Percentiles rank a stretch among this genome's conserved stretches.
Conservation (phyloP, 768 basidiomycete species). For the Cyathus striatus region DNA sequence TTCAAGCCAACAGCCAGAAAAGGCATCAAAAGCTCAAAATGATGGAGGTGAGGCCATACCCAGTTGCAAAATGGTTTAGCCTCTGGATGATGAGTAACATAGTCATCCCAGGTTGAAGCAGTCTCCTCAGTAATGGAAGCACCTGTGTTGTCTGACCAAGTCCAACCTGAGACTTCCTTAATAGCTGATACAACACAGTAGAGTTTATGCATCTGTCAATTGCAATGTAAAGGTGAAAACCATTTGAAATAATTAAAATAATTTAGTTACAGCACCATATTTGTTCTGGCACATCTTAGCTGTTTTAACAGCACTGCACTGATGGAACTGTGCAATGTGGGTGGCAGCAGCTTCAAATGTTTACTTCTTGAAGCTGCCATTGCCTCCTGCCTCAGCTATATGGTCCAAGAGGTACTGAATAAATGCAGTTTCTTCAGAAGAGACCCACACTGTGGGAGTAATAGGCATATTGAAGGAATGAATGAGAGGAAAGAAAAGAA, state of each 20-base stretch:
- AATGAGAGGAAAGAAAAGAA: too few relatives aligned
- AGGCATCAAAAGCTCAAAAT: too few relatives aligned
- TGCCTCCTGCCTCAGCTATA: slow-evolving; percentile 17
- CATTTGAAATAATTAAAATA: slow-evolving; percentile 2
- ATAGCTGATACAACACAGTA: slow-evolving; percentile 5
- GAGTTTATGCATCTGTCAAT: slow-evolving; percentile 9
- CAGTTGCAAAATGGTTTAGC: slow-evolving; percentile 17
- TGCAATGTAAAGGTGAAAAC: background rate
- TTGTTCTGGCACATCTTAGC: slow-evolving; percentile 9
- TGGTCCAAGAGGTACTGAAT: slow-evolving; percentile 13
- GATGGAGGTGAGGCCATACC: too few relatives aligned
- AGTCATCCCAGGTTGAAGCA: slow-evolving; percentile 12
- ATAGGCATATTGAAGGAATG: too few relatives aligned
- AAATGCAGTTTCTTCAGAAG: slow-evolving; percentile 11
- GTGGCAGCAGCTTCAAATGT: slow-evolving; percentile 8
- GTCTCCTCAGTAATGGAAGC: slow-evolving; percentile 2
- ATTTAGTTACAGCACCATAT: slow-evolving; percentile 7
- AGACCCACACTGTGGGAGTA: too few relatives aligned
- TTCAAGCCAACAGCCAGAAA: slow-evolving; percentile 3
- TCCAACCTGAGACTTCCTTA: slow-evolving; percentile 5
- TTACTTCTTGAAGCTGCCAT: slow-evolving; percentile 13
- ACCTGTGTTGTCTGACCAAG: slow-evolving; percentile 5
- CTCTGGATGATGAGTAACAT: slow-evolving; percentile 12
- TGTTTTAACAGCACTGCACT: slow-evolving; percentile 8
- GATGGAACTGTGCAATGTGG: slow-evolving; percentile 3